Evolutionary conservation across 768 basidiomycete species (phyloP).

Genomic region (Asterophora parasitica): DNA sequence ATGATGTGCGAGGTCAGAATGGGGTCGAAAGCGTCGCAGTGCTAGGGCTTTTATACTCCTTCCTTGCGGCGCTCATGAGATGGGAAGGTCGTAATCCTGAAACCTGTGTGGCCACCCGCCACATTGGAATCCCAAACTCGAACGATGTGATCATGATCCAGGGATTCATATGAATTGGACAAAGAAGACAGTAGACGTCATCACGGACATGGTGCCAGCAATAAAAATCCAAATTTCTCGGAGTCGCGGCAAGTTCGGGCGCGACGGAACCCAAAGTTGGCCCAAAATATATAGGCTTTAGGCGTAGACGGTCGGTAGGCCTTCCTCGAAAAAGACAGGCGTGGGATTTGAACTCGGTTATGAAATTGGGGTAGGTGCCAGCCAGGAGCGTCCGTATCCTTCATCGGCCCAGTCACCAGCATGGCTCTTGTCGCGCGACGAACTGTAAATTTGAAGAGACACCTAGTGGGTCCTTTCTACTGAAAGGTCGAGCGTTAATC

Average conservation of each 20-base stretch:
- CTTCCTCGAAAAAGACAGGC: slow-evolving; percentile 6
- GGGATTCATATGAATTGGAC: slow-evolving; percentile 12
- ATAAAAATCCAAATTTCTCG: slow-evolving; percentile 6
- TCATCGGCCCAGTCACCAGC: not conserved
- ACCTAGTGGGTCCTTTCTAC: not conserved
- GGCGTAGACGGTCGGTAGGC: slow-evolving; percentile 18
- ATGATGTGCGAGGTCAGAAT: not conserved
- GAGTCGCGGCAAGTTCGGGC: slow-evolving; percentile 11
- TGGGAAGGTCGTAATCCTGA: not conserved
- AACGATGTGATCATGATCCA: slow-evolving; percentile 1
- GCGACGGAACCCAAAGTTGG: slow-evolving; percentile 2
- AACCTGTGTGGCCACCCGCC: slow-evolving; percentile 9
- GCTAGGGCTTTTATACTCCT: slow-evolving; percentile 2
- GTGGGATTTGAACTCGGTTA: slow-evolving; percentile 5
- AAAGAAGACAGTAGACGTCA: slow-evolving; percentile 4
- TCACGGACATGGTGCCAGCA: not conserved
- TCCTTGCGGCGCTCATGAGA: slow-evolving; percentile 5
- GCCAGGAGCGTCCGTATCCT: not conserved
- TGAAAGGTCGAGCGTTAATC: too few relatives aligned
- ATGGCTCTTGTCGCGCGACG: not conserved
- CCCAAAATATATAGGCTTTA: slow-evolving; percentile 16
- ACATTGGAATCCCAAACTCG: slow-evolving; percentile 11
- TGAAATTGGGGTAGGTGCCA: not conserved
- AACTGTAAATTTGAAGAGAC: not conserved
- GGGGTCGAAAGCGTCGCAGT: not conserved